phyloP scores from a whole-genome alignment of 2,329 filamentous ascomycete genomes.

The Oidium heveae region DNA sequence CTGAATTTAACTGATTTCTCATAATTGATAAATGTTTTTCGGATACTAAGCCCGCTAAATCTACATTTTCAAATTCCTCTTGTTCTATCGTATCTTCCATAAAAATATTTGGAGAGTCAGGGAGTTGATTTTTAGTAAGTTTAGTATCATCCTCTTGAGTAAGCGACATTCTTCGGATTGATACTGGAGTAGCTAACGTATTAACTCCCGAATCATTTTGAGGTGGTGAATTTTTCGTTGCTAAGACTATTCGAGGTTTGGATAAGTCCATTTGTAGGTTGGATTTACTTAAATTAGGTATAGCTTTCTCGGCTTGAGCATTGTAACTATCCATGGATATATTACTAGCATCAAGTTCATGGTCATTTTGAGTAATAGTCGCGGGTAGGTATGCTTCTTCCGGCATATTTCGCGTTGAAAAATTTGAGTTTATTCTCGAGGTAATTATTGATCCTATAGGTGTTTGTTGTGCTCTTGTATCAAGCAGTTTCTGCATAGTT shows the following conservation, averaged over 20 bases:
- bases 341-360: not conserved
- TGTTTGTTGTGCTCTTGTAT: not conserved
- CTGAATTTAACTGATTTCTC: not conserved
- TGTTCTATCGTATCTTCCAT: not conserved
- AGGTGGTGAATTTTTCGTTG: not conserved
- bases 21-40: not conserved
- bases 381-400: too few relatives aligned
- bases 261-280: not conserved
- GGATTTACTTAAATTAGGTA: not conserved
- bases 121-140: not conserved
- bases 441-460: not conserved
- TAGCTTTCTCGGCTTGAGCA: too few relatives aligned
- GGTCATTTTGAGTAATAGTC: not conserved
- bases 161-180: not conserved
- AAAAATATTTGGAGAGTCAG: not conserved
- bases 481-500: not conserved
- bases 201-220: not conserved
- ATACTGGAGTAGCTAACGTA: not conserved
- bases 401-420: not conserved
- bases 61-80: not conserved
- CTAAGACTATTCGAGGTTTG: not conserved
- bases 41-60: not conserved
- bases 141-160: not conserved
- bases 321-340: too few relatives aligned
- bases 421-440: not conserved